Conservation (phyloP, 2,329 filamentous ascomycete genomes). For the Aureobasidium sp. region DNA sequence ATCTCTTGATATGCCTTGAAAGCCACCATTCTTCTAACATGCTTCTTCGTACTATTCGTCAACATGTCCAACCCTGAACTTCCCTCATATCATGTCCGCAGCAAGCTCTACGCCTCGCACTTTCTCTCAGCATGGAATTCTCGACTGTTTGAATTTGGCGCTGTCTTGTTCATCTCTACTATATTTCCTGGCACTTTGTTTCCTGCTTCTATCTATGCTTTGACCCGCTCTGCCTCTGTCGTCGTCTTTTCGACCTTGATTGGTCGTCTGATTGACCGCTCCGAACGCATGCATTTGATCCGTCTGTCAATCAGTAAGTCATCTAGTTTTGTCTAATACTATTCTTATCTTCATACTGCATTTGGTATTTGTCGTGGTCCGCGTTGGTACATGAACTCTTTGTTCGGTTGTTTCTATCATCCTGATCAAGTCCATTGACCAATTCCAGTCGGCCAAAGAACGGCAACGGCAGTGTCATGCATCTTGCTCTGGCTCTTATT, state of each 20-base stretch:
- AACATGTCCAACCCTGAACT: background rate
- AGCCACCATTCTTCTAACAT: background rate
- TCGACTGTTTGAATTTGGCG: conserved; percentile 43
- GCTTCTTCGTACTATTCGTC: background rate
- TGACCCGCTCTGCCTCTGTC: conserved; percentile 52
- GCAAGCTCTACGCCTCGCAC: conserved; percentile 39
- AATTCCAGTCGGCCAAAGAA: conserved; percentile 28
- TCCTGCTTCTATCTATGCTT: conserved; percentile 62
- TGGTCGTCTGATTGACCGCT: conserved; percentile 53
- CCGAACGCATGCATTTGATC: conserved; percentile 34
- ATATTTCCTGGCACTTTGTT: conserved; percentile 51
- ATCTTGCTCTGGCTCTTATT: conserved; percentile 11
- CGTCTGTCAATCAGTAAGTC: conserved; percentile 31
- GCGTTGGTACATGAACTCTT: background rate
- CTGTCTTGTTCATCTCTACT: conserved; percentile 42
- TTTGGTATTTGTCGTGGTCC: background rate
- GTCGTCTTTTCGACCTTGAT: conserved; percentile 53
- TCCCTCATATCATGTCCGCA: conserved; percentile 4
- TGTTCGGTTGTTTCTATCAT: background rate
- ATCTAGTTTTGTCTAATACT: background rate
- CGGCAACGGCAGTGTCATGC: conserved; percentile 23
- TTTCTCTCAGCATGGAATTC: conserved; percentile 45
- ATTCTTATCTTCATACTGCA: background rate
- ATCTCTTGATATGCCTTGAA: background rate
- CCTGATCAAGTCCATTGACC: background rate